Base-by-base conservation (phyloP, 1,284 basidiomycete species). In the Malassezia globosa region DNA sequence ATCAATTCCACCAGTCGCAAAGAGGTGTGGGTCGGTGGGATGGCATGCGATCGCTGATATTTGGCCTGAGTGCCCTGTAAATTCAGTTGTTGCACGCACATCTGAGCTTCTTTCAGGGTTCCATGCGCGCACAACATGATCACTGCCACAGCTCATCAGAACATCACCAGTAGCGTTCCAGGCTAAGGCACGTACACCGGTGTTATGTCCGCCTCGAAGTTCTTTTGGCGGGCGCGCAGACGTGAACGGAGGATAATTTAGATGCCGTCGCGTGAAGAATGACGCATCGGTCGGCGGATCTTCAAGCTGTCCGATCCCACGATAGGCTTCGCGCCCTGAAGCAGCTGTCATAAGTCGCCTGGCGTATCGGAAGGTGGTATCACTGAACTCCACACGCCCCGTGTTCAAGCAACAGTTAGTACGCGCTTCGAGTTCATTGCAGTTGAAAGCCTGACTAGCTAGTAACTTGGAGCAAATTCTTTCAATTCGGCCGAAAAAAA, bases 41-140 rank as follows among this genome's bases (percentile, higher is more conserved):
- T 63, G 48, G 57, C 60, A 64, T 0, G 52, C 54, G 8, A 66
- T 43, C 41, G 66, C 65, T 33, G 65, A 61, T n/a, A 71, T 61
- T 14, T 53, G 51, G 23, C 65, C 64, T 0, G 49, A 54, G 40
- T 71, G 66, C 1, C 61, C 66, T 1, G 58, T 29, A 0, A 71
- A 54, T 48, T 71, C 68, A 21, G 56, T 61, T 1, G 58, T 55
- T 0, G 61, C 53, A 2, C 65, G 58, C 7, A 59, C 50, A 39
- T 69, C 66, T 5, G 23, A 29, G 39, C 39, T 26, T 21, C 18
- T 48, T 13, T 66, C 66, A 16, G 64, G 64, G 0, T 60, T 54
- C 66, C 66, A 68, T 16, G 64, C 55, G 5, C 63, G 58, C 7
- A 60, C 55, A 13, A 48, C 27, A 2, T 58, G 46, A 29, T 63